These are phyloP conservation scores for Paragyromitra xinjiangensis DNA, from an alignment of 495 filamentous ascomycete genomes.

Conservation along the genomic window DNA sequence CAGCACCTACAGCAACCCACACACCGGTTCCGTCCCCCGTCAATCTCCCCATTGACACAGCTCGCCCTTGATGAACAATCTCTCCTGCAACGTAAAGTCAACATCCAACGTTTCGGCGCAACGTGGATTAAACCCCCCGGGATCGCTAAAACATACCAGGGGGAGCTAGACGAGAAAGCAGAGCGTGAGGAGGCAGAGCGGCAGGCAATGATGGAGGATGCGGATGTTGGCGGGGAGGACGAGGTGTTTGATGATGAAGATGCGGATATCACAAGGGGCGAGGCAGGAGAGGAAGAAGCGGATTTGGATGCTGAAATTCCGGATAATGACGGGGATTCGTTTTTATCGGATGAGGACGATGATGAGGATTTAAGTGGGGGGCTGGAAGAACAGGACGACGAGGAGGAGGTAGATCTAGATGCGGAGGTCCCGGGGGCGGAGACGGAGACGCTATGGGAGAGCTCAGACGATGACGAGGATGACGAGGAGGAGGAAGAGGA, in stretches of 20 bases:
- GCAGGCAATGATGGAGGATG: conserved; percentile 72
- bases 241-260: conserved; percentile 57
- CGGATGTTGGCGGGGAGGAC: conserved; percentile 65
- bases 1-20: conserved; percentile 47
- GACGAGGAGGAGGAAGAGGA: conserved; percentile 56
- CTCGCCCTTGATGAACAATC: conserved; percentile 74
- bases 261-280: conserved; percentile 48
- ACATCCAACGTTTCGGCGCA: conserved; percentile 76
- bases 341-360: conserved; percentile 54
- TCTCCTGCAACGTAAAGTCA: conserved; percentile 72
- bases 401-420: conserved; percentile 51
- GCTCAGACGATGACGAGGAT: conserved; percentile 60
- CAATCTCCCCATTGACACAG: conserved; percentile 67
- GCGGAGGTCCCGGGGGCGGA: conserved; percentile 50
- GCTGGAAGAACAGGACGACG: conserved; percentile 52
- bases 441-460: conserved; percentile 55
- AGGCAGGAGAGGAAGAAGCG: conserved; percentile 39
- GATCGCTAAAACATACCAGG: conserved; percentile 77
- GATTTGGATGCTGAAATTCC: conserved; percentile 56
- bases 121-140: conserved; percentile 83
- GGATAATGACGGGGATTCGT: conserved; percentile 55
- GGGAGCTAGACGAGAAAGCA: conserved; percentile 80
- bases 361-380: conserved; percentile 49
- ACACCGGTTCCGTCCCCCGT: conserved; percentile 48
- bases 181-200: conserved; percentile 76